Conservation (phyloP, 495 filamentous ascomycete genomes). For the Zalerion maritima region DNA sequence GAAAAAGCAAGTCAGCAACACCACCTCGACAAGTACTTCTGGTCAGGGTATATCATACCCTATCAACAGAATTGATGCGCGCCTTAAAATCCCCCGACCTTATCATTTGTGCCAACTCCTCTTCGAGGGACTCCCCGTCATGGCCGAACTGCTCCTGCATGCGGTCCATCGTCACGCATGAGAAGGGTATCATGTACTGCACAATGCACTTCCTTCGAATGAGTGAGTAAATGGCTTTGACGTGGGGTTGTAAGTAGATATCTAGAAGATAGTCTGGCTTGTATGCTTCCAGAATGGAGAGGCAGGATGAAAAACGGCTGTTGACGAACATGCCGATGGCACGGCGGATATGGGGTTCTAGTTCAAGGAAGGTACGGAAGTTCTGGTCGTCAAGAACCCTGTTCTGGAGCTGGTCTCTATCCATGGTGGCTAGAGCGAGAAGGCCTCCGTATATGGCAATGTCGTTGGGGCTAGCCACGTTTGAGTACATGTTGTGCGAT, state of each 20-base stretch:
- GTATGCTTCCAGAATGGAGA: slow-evolving; percentile 69
- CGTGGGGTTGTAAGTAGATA: slow-evolving; percentile 65
- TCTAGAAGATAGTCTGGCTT: slow-evolving; percentile 79
- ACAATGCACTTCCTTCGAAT: slow-evolving; percentile 85
- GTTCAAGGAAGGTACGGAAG: slow-evolving; percentile 81
- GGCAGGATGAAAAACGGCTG: slow-evolving; percentile 70
- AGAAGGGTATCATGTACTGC: slow-evolving; percentile 77
- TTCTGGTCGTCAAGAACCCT: slow-evolving; percentile 60
- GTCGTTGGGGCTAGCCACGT: slow-evolving; percentile 70
- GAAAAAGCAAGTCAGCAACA: no score
- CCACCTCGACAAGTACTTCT: no score
- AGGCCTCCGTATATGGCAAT: slow-evolving; percentile 85
- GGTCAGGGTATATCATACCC: slow-evolving; percentile 27
- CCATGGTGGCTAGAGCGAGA: slow-evolving; percentile 81
- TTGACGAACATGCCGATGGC: slow-evolving; percentile 79
- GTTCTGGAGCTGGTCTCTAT: slow-evolving; percentile 55
- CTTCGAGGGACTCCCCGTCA: slow-evolving; percentile 45
- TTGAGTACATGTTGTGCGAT: slow-evolving; percentile 46
- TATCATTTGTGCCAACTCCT: slow-evolving; percentile 68
- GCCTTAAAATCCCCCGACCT: slow-evolving; percentile 53
- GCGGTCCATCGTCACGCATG: slow-evolving; percentile 52
- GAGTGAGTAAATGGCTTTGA: slow-evolving; percentile 48
- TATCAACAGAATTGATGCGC: slow-evolving; percentile 70
- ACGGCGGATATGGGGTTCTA: slow-evolving; percentile 86
- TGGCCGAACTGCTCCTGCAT: slow-evolving; percentile 52